Percentiles rank a stretch among this genome's conserved stretches.
These are phyloP conservation scores for Phytophthora tentaculata DNA, from an alignment of 352 stramenopile genomes.

Conservation along the genomic window DNA sequence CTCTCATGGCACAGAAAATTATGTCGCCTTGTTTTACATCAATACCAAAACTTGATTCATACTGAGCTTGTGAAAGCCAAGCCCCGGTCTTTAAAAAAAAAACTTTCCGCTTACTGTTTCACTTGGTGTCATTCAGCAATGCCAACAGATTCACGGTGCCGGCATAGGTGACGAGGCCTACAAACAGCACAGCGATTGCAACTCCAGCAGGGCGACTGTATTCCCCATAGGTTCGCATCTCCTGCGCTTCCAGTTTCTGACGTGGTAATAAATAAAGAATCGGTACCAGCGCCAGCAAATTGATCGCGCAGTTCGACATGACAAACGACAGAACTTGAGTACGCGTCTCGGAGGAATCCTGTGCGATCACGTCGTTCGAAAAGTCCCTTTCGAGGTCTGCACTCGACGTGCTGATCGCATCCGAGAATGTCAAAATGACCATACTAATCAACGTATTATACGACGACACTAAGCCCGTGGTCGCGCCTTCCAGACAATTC, in stretches of 20 bases:
- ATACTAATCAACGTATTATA: slow-evolving; percentile 72
- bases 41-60: too few species aligned
- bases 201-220: slow-evolving; percentile 51
- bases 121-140: slow-evolving; percentile 42
- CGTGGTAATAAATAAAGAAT: slow-evolving; percentile 74
- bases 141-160: slow-evolving; percentile 51
- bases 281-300: slow-evolving; percentile 56
- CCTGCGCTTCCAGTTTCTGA: slow-evolving; percentile 68
- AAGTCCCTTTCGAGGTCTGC: slow-evolving; percentile 48
- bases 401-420: slow-evolving; percentile 61
- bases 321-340: slow-evolving; percentile 48
- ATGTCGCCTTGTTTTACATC: too few species aligned
- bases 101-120: too few species aligned
- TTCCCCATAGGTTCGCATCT: slow-evolving; percentile 64
- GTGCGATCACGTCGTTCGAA: slow-evolving; percentile 32
- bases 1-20: too few species aligned
- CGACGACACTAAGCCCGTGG: slow-evolving; percentile 63
- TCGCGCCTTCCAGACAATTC: slow-evolving; percentile 74
- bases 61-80: too few species aligned
- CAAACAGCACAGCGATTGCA: slow-evolving; percentile 45
- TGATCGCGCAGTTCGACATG: slow-evolving; percentile 54
- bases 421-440: slow-evolving; percentile 64
- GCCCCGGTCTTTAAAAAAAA: too few species aligned
- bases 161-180: slow-evolving; percentile 50
- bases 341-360: slow-evolving; percentile 42